These are phyloP conservation scores for Fraxinus anomala DNA, from an alignment of 257 asterid genomes.

Conservation along the genomic window DNA sequence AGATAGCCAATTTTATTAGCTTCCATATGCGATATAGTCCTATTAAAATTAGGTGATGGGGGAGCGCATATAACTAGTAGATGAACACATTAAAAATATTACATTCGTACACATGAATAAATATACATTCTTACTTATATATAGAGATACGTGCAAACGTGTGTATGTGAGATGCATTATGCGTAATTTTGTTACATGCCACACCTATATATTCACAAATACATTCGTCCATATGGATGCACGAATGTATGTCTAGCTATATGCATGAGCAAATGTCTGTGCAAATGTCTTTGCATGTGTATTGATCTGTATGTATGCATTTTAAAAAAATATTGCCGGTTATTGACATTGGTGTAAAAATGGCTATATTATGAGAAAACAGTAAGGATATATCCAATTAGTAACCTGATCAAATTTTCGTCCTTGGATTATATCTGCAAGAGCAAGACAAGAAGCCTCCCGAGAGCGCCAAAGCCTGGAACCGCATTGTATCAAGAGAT, in stretches of 20 bases:
- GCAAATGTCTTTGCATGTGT: background rate
- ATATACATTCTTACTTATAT: background rate
- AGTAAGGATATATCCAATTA: slow-evolving; percentile 8
- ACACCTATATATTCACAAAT: background rate
- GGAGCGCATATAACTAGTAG: background rate
- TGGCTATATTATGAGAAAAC: slow-evolving; percentile 11
- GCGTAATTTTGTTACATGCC: background rate
- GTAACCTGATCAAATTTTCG: slow-evolving; percentile 89
- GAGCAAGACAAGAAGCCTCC: slow-evolving; percentile 97
- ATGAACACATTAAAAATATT: background rate
- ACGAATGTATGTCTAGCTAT: background rate
- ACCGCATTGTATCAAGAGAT: slow-evolving; percentile 87
- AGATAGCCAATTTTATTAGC: background rate
- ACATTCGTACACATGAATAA: background rate
- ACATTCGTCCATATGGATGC: background rate
- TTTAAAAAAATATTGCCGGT: background rate
- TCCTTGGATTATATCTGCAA: slow-evolving; percentile 94
- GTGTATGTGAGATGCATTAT: background rate
- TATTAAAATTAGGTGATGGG: background rate
- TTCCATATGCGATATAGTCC: background rate
- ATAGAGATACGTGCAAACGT: background rate
- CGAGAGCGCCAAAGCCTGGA: slow-evolving; percentile 99
- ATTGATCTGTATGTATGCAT: background rate
- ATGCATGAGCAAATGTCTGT: background rate
- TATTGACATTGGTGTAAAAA: slow-evolving; percentile 14